Percentiles rank a stretch among this genome's conserved stretches.
These are phyloP conservation scores for Nemania bipapillata DNA, from an alignment of 2,329 filamentous ascomycete genomes.

Conservation along the genomic window DNA sequence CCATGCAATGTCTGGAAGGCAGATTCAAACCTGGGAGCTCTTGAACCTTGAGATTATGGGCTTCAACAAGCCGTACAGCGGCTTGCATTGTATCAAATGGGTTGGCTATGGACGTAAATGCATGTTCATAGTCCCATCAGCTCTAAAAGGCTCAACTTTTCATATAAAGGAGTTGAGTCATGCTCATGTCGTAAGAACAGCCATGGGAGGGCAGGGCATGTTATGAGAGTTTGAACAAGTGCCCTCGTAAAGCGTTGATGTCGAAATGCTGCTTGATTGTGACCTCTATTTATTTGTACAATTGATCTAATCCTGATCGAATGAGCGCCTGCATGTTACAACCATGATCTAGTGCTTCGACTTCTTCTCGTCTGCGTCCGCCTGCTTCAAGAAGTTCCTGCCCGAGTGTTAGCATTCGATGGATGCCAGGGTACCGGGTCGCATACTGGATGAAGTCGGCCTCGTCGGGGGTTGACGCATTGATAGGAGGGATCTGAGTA, in stretches of 20 bases:
- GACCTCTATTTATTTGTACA: conserved; percentile 51
- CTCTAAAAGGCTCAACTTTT: conserved; percentile 31
- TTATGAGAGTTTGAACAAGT: conserved; percentile 39
- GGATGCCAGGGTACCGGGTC: conserved; percentile 38
- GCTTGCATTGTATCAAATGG: conserved; percentile 29
- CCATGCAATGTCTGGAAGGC: conserved; percentile 7
- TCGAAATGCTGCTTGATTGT: conserved; percentile 43
- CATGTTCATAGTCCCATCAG: conserved; percentile 33
- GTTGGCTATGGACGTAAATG: conserved; percentile 30
- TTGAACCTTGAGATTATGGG: conserved; percentile 30
- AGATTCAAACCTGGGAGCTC: conserved; percentile 31
- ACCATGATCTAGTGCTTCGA: conserved; percentile 55
- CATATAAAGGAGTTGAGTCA: conserved; percentile 31
- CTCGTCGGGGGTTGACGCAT: conserved; percentile 70
- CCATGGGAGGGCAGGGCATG: conserved; percentile 30
- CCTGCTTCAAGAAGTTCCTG: conserved; percentile 62
- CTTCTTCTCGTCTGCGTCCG: conserved; percentile 57
- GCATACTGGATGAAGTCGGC: conserved; percentile 73
- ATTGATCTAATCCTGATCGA: conserved; percentile 43
- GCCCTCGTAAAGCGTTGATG: conserved; percentile 33
- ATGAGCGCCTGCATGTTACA: conserved; percentile 25
- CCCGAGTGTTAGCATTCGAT: conserved; percentile 36
- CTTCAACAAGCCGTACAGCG: conserved; percentile 21
- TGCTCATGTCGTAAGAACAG: conserved; percentile 34
- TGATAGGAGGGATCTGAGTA: conserved; percentile 66